Conservation (phyloP, 2,329 filamentous ascomycete species). For the Pseudogymnoascus sp. region DNA sequence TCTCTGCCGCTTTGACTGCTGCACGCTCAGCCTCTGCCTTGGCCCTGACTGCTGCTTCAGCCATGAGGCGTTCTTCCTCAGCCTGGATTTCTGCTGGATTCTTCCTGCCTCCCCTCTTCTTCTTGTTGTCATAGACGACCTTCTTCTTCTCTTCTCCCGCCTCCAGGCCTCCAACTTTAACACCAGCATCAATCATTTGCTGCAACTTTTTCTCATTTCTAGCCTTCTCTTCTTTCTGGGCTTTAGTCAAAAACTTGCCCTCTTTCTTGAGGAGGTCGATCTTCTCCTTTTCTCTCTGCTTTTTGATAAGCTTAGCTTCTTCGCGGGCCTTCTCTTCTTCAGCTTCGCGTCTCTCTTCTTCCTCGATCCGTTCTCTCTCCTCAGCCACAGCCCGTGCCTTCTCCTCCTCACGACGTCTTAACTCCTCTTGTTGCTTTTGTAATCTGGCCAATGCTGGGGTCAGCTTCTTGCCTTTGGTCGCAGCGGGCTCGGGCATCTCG, state of each 20-base stretch:
- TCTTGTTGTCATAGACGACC: constrained; percentile 61
- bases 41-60: constrained; percentile 68
- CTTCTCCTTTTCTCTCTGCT: constrained; percentile 78
- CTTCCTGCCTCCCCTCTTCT: constrained; percentile 62
- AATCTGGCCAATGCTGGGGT: constrained; percentile 63
- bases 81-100: constrained; percentile 43
- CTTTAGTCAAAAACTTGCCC: constrained; percentile 78
- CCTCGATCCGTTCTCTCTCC: constrained; percentile 55
- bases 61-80: constrained; percentile 70
- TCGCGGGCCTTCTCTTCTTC: constrained; percentile 64
- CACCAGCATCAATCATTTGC: constrained; percentile 73
- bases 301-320: constrained; percentile 68
- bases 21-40: constrained; percentile 58
- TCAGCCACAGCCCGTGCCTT: constrained; percentile 48
- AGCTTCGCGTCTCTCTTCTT: constrained; percentile 52
- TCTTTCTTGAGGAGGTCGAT: constrained; percentile 82
- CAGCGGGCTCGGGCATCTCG: constrained; percentile 35
- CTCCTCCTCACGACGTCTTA: constrained; percentile 58
- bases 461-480: constrained; percentile 87
- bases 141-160: constrained; percentile 58
- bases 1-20: constrained; percentile 52
- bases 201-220: constrained; percentile 71
- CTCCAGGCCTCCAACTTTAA: constrained; percentile 58
- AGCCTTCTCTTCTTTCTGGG: constrained; percentile 73
- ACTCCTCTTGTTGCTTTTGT: constrained; percentile 75